Percentiles rank a stretch among this genome's conserved stretches.
Evolutionary conservation across 2,329 filamentous ascomycete species (phyloP).

Genomic region (Colletotrichum cordylinicola): DNA sequence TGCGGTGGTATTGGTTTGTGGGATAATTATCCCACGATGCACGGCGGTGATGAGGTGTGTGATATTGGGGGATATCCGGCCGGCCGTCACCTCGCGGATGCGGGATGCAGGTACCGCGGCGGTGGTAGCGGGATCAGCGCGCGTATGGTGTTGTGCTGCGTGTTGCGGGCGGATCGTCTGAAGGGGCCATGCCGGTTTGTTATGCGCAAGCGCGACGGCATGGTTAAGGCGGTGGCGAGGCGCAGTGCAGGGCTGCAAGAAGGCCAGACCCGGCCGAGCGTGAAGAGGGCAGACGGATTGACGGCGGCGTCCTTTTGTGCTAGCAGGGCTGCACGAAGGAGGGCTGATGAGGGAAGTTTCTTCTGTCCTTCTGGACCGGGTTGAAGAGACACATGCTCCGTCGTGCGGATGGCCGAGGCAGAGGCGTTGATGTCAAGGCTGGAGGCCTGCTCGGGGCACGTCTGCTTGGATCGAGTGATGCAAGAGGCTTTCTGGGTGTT

Average conservation of each 20-base stretch:
- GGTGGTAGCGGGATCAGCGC: not conserved
- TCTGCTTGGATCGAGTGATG: not conserved
- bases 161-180: not conserved
- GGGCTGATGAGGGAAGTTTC: not conserved
- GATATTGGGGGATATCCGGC: not conserved
- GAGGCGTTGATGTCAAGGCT: not conserved
- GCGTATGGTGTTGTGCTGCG: not conserved
- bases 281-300: not conserved
- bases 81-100: not conserved
- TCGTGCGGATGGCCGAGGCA: not conserved
- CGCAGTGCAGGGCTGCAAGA: not conserved
- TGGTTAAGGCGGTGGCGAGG: not conserved
- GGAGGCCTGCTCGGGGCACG: not conserved
- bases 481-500: not conserved
- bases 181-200: not conserved
- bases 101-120: not conserved
- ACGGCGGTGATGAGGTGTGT: not conserved
- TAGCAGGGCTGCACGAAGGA: not conserved
- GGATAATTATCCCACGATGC: not conserved
- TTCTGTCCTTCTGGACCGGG: not conserved
- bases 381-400: not conserved
- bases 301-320: not conserved
- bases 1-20: not conserved
- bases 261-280: conserved; percentile 8
- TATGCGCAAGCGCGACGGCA: conserved; percentile 8